Percentiles rank a stretch among this genome's conserved stretches.
Conservation (phyloP, 306 rosid species). For the Gleditsia sinensis region DNA sequence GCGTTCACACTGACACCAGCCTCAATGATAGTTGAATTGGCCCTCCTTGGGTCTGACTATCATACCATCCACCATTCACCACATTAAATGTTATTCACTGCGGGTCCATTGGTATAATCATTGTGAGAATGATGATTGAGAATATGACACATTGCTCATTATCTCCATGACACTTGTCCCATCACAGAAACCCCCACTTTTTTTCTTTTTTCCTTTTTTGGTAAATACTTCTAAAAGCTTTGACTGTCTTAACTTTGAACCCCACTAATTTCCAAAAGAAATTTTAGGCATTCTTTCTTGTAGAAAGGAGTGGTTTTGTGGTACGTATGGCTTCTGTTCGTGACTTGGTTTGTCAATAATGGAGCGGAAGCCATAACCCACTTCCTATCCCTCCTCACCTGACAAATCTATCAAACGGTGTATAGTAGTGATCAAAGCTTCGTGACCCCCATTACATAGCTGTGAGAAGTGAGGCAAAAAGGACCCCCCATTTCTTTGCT, state of each 20-base stretch:
- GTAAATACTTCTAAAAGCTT: background rate
- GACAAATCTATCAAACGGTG: background rate
- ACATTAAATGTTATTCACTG: constrained; percentile 30
- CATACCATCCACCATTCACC: constrained; percentile 29
- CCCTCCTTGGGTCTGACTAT: constrained; percentile 17
- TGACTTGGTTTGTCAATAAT: constrained; percentile 32
- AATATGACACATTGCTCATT: background rate
- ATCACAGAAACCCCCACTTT: background rate
- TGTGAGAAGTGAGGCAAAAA: constrained; percentile 47
- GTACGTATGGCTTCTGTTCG: background rate
- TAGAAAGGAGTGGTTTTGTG: constrained; percentile 17
- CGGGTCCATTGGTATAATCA: constrained; percentile 34
- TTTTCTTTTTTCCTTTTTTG: no score
- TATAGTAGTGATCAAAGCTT: constrained; percentile 36
- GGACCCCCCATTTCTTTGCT: constrained; percentile 50
- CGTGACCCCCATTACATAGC: constrained; percentile 53
- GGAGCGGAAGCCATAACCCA: constrained; percentile 30
- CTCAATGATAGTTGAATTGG: constrained; percentile 6
- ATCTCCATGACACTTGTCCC: constrained; percentile 3
- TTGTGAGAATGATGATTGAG: constrained; percentile 15
- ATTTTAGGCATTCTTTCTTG: background rate
- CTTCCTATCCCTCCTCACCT: constrained; percentile 8
- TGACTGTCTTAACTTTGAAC: background rate
- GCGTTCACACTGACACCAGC: constrained; percentile 23
- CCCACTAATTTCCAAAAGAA: background rate